Conservation (phyloP, 345 rosid genomes). For the Eucalyptus paniculata region DNA sequence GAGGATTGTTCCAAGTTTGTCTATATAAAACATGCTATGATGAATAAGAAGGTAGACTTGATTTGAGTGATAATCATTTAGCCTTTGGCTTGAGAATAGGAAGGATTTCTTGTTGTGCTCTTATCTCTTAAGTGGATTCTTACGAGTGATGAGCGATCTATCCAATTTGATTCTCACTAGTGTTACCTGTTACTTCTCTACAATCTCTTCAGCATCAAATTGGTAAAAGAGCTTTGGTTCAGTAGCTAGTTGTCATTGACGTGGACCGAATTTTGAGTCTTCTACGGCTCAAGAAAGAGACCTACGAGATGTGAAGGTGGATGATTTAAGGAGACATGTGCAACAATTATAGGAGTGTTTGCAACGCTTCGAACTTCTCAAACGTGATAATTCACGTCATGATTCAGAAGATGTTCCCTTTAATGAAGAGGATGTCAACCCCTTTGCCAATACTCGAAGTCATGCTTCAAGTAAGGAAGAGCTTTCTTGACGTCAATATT, state of each 20-base stretch:
- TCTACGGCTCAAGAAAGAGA: no score
- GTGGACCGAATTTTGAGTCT: neutral
- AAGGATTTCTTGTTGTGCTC: neutral
- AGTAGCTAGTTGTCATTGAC: rapidly evolving
- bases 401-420: neutral
- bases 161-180: neutral
- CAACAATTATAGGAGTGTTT: no score
- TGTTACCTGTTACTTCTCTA: neutral
- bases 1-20: no score
- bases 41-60: neutral
- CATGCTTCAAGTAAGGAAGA: neutral
- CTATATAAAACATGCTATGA: neutral
- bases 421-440: no score
- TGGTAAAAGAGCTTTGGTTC: neutral
- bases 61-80: neutral
- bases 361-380: rapidly evolving
- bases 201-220: rapidly evolving
- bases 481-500: rapidly evolving
- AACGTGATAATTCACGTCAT: rapidly evolving
- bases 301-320: neutral
- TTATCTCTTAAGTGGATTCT: neutral
- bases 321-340: neutral
- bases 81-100: neutral
- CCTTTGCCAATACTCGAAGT: rapidly evolving
- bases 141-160: neutral